A percentile compares a stretch with the other conserved stretches of the same genome.
Conservation (phyloP, 495 filamentous ascomycete species). For the Xylaria longipes region DNA sequence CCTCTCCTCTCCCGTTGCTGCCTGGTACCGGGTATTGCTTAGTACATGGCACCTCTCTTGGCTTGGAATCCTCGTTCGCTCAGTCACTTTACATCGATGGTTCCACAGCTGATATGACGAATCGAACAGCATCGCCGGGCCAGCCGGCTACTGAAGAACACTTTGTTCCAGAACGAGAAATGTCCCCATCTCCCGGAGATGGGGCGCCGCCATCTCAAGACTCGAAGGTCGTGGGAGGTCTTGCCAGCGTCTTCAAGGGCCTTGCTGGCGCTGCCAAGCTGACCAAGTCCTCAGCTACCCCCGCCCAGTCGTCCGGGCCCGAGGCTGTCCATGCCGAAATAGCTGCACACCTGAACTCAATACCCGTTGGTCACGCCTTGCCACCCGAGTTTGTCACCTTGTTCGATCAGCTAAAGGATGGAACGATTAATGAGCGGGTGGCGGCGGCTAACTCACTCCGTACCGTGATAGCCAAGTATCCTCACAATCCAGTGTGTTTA, state of each 20-base stretch:
- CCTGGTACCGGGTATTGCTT: background rate
- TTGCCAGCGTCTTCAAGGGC: conserved; percentile 63
- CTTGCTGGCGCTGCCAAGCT: conserved; percentile 54
- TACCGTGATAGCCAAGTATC: conserved; percentile 61
- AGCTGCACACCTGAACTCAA: conserved; percentile 42
- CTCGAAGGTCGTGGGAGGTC: conserved; percentile 51
- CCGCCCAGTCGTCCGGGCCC: conserved; percentile 40
- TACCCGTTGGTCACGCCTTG: conserved; percentile 39
- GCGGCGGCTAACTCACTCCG: conserved; percentile 63
- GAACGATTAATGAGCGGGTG: conserved; percentile 56
- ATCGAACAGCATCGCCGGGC: conserved; percentile 53
- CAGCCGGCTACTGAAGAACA: conserved; percentile 47
- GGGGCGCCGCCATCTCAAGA: conserved; percentile 56
- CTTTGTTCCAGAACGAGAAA: conserved; percentile 44
- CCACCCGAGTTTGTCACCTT: conserved; percentile 51
- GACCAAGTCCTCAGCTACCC: conserved; percentile 50
- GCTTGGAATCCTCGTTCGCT: background rate
- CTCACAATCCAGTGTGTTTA: conserved; percentile 56
- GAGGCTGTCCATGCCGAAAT: conserved; percentile 38
- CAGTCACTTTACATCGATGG: conserved; percentile 10
- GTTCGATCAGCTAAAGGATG: conserved; percentile 53
- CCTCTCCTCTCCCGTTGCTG: background rate
- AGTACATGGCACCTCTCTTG: background rate
- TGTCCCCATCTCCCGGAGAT: conserved; percentile 64
- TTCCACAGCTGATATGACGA: conserved; percentile 50